Percentiles rank a stretch among this genome's conserved stretches.
These are phyloP conservation scores for Crithidia thermophila DNA, from an alignment of 208 protist genomes.

Conservation along the genomic window DNA sequence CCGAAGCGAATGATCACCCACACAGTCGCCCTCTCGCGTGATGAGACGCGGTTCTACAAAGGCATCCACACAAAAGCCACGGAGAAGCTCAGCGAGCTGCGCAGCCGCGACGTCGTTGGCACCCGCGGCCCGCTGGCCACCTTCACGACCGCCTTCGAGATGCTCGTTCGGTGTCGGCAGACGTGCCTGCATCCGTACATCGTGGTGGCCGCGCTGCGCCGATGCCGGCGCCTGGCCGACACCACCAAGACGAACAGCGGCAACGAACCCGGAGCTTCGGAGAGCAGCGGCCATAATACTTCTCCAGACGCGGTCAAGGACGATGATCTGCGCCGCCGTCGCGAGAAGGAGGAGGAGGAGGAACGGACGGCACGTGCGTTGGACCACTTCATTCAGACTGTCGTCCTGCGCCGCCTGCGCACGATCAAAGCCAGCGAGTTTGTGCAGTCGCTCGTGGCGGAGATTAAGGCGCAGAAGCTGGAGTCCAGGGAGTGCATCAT, in stretches of 20 bases:
- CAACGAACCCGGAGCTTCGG: not conserved
- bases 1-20: constrained; percentile 36
- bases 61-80: constrained; percentile 51
- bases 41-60: constrained; percentile 56
- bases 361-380: constrained; percentile 14
- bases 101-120: constrained; percentile 11
- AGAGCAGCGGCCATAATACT: not conserved
- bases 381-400: constrained; percentile 26
- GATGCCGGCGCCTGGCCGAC: constrained; percentile 19
- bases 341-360: constrained; percentile 14
- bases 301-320: not conserved
- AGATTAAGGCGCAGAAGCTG: constrained; percentile 49
- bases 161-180: constrained; percentile 87
- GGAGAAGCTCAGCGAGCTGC: constrained; percentile 44
- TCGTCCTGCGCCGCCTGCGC: constrained; percentile 26
- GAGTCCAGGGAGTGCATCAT: constrained; percentile 69
- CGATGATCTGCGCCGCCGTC: no score
- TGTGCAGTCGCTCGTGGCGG: constrained; percentile 49
- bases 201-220: constrained; percentile 62
- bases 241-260: not conserved
- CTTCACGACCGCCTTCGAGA: constrained; percentile 81
- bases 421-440: constrained; percentile 37
- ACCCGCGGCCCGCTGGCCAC: constrained; percentile 26
- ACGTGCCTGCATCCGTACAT: constrained; percentile 85
- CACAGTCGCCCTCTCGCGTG: constrained; percentile 37